Evolutionary conservation across 306 rosid species (phyloP), one percentile per base, ranked within the genome.

Genomic region (Abrus precatorius): DNA sequence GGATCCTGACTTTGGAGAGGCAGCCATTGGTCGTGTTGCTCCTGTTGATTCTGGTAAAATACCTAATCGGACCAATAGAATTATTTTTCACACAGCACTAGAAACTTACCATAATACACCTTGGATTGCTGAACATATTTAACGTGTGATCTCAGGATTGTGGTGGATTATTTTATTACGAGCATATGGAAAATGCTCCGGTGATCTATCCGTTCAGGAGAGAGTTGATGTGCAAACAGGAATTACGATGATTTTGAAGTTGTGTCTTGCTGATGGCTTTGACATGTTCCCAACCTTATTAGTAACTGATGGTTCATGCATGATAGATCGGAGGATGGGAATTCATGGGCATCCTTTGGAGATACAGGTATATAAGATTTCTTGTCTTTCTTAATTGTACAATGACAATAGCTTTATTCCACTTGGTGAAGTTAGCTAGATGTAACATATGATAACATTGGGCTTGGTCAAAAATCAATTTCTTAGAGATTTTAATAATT

Each of bases 1-100:
- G 93, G 97, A 93, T 87, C 97, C 98, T 3, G 97, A 93, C 86
- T 91, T 91, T 77, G 98, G 98, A 73, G 98, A 93, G 86, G 98
- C 98, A 55, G 98, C 97, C 61, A 93, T 93, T 82, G 98, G 97
- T 3, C 98, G 98, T 82, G 97, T 93, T 60, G 98, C 98, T 40
- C 97, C 97, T 1, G 97, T 93, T 70, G 98, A 93, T 84, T 93
- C 98, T 36, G 97, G 98, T 93, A 87, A 83, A 54, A n/a, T 70
- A 57, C 67, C n/a, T 62, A 75, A 63, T 27, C 3, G 20, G 71
- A 52, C 27, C 56, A 61, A 56, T 57, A 4, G 11, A 54, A 20
- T 7, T 47, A 41, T 34, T 29, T 72, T 52, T 47, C 41, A 36
- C 72, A 29, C 43, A 40, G 74, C n/a, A 45, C 61, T 77, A 63